Conservation (phyloP, 257 asterid genomes). For the Solanum appendiculatum region DNA sequence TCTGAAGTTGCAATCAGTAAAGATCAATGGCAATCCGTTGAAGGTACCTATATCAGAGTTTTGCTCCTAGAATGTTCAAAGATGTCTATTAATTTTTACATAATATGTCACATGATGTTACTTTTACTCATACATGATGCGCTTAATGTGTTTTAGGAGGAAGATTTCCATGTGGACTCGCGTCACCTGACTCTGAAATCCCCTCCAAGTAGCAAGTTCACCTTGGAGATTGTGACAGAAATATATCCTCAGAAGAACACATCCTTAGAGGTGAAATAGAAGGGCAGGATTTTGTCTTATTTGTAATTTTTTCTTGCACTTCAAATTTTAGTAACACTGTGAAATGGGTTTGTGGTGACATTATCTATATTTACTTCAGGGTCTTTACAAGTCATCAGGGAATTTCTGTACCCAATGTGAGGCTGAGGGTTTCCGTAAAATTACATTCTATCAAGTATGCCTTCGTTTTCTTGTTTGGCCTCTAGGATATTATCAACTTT, state of each 20-base stretch:
- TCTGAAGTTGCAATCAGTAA: slow-evolving; percentile 59
- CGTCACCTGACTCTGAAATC: slow-evolving; percentile 67
- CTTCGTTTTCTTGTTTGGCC: not conserved
- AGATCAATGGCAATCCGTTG: slow-evolving; percentile 56
- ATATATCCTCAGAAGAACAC: slow-evolving; percentile 87
- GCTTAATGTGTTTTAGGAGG: slow-evolving; percentile 42
- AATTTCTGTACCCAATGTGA: slow-evolving; percentile 99
- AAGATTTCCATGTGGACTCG: slow-evolving; percentile 42
- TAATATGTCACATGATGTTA: not conserved
- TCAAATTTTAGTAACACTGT: not conserved
- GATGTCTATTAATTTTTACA: not conserved
- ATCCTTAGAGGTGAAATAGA: slow-evolving; percentile 62
- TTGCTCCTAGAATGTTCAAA: not conserved
- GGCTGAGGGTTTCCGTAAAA: slow-evolving; percentile 93
- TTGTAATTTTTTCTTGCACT: not conserved
- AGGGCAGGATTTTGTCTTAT: not conserved
- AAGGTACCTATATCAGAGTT: slow-evolving; percentile 32
- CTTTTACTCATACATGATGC: not conserved
- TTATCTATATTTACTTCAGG: slow-evolving; percentile 25
- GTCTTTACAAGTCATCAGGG: slow-evolving; percentile 86
- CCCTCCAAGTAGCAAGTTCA: slow-evolving; percentile 71
- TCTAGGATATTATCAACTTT: not conserved
- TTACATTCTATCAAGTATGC: slow-evolving; percentile 81
- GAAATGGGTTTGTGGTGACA: not conserved
- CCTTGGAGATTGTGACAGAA: slow-evolving; percentile 72